Percentiles rank a stretch among this genome's conserved stretches.
These are phyloP conservation scores for Collybiopsis confluens DNA, from an alignment of 768 basidiomycete species.

Conservation along the genomic window DNA sequence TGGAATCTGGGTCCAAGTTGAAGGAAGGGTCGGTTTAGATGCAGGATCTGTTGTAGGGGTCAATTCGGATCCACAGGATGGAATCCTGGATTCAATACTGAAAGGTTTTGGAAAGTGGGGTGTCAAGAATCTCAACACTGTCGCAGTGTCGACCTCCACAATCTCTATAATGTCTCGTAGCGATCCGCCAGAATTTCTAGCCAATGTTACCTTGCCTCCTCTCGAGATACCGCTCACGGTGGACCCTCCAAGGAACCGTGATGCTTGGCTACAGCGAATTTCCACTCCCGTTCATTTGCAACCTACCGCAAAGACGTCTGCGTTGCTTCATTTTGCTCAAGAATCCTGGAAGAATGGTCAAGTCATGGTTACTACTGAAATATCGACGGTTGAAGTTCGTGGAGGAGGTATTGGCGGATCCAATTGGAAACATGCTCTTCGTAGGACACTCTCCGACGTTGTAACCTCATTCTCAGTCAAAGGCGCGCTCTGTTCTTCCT, in stretches of 20 bases:
- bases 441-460: slow-evolving; percentile 40
- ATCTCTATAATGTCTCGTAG: slow-evolving; percentile 45
- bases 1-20: slow-evolving; percentile 55
- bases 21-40: slow-evolving; percentile 61
- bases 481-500: slow-evolving; percentile 36
- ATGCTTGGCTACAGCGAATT: slow-evolving; percentile 55
- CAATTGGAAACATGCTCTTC: slow-evolving; percentile 46
- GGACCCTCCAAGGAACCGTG: slow-evolving; percentile 41
- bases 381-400: slow-evolving; percentile 39
- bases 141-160: slow-evolving; percentile 51
- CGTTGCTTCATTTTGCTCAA: slow-evolving; percentile 45
- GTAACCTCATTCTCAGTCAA: slow-evolving; percentile 43
- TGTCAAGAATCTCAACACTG: slow-evolving; percentile 47
- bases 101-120: slow-evolving; percentile 69
- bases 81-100: slow-evolving; percentile 45
- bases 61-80: slow-evolving; percentile 39
- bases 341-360: slow-evolving; percentile 56
- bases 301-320: slow-evolving; percentile 49
- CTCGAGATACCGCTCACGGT: slow-evolving; percentile 54
- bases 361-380: slow-evolving; percentile 38
- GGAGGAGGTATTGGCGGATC: slow-evolving; percentile 42
- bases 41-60: slow-evolving; percentile 59
- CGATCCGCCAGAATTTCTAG: slow-evolving; percentile 37
- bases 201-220: slow-evolving; percentile 40
- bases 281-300: slow-evolving; percentile 45